Evolutionary conservation across 2,329 filamentous ascomycete genomes (phyloP).

Genomic region (Thelonectria discophora): DNA sequence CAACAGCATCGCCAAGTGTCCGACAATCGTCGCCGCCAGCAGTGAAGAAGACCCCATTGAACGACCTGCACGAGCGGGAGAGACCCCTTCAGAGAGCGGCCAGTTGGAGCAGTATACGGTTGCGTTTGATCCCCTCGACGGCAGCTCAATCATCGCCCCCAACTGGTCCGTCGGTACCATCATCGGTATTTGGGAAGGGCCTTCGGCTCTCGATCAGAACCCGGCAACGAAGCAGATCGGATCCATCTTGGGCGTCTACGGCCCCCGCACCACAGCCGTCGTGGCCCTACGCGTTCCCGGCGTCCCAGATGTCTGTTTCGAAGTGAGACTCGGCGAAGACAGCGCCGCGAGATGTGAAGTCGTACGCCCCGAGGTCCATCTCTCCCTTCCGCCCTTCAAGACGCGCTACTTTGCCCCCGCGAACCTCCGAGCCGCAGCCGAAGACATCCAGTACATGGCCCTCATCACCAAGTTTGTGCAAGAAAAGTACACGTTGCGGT

Average conservation of each 20-base stretch:
- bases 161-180: conserved; percentile 70
- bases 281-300: conserved; percentile 62
- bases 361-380: conserved; percentile 51
- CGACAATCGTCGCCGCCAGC: conserved; percentile 59
- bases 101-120: conserved; percentile 61
- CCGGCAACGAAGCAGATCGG: conserved; percentile 56
- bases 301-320: conserved; percentile 55
- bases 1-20: conserved; percentile 52
- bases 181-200: conserved; percentile 65
- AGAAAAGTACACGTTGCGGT: conserved; percentile 67
- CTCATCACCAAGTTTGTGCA: conserved; percentile 60
- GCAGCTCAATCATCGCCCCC: conserved; percentile 66
- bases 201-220: conserved; percentile 52
- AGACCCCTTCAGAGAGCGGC: background rate
- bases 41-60: conserved; percentile 70
- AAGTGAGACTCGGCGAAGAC: conserved; percentile 54
- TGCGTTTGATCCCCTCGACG: conserved; percentile 71
- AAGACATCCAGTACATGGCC: conserved; percentile 57
- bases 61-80: conserved; percentile 36
- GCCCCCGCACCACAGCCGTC: conserved; percentile 64
- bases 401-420: conserved; percentile 70
- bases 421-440: conserved; percentile 66
- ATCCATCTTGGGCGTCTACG: conserved; percentile 62
- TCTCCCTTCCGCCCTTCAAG: conserved; percentile 51
- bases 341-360: conserved; percentile 46